These are phyloP conservation scores for Didymella segeticola DNA, from an alignment of 2,329 filamentous ascomycete genomes.

Conservation along the genomic window DNA sequence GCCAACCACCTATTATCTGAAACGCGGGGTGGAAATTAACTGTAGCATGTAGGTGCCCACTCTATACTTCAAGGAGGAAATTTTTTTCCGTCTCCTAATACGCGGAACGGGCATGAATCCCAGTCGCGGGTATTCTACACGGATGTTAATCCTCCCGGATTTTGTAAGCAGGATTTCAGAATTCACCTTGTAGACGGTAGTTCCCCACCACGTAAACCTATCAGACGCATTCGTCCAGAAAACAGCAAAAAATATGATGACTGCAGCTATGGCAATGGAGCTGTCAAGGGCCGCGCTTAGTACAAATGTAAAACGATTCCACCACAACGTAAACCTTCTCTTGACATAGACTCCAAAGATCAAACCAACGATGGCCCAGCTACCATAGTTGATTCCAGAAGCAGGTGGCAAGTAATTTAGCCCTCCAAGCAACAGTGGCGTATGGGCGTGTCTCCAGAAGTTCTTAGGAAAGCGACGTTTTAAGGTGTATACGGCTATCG, in stretches of 20 bases:
- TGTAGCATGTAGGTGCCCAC: no score
- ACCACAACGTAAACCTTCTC: not conserved
- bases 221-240: not conserved
- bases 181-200: not conserved
- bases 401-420: not conserved
- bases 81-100: not conserved
- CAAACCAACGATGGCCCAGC: not conserved
- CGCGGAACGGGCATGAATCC: not conserved
- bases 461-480: not conserved
- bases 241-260: slow-evolving; percentile 3
- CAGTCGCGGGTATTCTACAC: not conserved
- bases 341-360: not conserved
- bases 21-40: no score
- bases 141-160: not conserved
- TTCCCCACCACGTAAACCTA: not conserved
- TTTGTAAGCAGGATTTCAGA: no score
- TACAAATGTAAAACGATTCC: not conserved
- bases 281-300: slow-evolving; percentile 1
- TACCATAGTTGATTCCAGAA: slow-evolving; percentile 1
- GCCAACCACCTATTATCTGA: no score
- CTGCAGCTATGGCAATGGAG: not conserved
- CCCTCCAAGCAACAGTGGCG: not conserved
- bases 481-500: not conserved
- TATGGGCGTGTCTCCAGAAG: not conserved
- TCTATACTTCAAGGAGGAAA: not conserved